Percentiles rank a stretch among this genome's conserved stretches.
Conservation (phyloP, 352 stramenopile species). For the Globisporangium middletonii region DNA sequence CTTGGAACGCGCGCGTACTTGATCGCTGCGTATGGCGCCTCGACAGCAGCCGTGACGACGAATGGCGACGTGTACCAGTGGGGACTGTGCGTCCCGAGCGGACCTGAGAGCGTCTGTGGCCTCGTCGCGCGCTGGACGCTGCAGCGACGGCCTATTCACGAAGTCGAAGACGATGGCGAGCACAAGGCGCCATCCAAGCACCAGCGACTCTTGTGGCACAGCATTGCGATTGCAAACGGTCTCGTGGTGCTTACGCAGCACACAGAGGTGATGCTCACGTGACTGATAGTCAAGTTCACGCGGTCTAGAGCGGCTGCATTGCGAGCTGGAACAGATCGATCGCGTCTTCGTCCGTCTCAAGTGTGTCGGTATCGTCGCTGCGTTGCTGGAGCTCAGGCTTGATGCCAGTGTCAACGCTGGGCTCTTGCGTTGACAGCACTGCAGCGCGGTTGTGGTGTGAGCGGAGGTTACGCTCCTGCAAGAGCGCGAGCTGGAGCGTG, state of each 20-base stretch:
- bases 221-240: constrained; percentile 40
- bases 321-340: constrained; percentile 14
- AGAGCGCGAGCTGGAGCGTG: constrained; percentile 44
- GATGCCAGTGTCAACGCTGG: too few relatives aligned
- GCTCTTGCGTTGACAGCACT: too few relatives aligned
- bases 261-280: neutral
- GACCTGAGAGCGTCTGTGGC: constrained; percentile 26
- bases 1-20: constrained; percentile 17
- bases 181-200: neutral
- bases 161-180: neutral
- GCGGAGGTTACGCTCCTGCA: constrained; percentile 24
- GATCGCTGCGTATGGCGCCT: constrained; percentile 23
- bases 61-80: constrained; percentile 29
- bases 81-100: constrained; percentile 25
- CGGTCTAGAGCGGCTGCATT: constrained; percentile 10
- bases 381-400: too few relatives aligned
- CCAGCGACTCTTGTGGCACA: constrained; percentile 21
- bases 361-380: too few relatives aligned
- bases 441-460: neutral
- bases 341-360: constrained; percentile 1
- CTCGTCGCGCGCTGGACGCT: constrained; percentile 22
- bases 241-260: constrained; percentile 34
- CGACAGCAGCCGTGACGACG: constrained; percentile 19
- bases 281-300: neutral
- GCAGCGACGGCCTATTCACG: constrained; percentile 14